Base-by-base conservation (phyloP, 129 eudicot species). In the Flaveria robusta region DNA sequence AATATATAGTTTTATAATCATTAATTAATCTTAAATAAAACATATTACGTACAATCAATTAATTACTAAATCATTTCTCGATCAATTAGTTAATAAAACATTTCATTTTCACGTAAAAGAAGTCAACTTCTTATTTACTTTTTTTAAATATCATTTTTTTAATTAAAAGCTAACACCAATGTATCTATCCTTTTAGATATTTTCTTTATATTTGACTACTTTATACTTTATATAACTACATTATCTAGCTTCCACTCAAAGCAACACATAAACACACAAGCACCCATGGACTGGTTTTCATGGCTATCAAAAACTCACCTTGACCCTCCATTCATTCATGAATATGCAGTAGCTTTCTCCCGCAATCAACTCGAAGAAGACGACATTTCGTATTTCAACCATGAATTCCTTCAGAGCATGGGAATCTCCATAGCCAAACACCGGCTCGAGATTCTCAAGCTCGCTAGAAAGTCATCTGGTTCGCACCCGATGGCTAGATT, bases 361-460 rank as follows among this genome's bases (percentile, higher is more conserved):
- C 88, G 77, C 59, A 93, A 93, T 34, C 96, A 88, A 85, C 97
- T 93, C 45, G 88, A 82, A 79, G 79, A 87, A 76, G 98, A 90
- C 4, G 98, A 93, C 62, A 78, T 90, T 52, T 66, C 84, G 26
- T 87, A 88, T 68, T 85, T 93, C 86, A 82, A 84, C 88, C 97
- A 93, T 60, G 98, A 93, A 56, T 87, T 93, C 54, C 89, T 93
- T 24, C 97, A 88, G 76, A 93, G 98, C 85, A 90, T 93, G 93
- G 98, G 97, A 7, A 84, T 93, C 75, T 77, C 88, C 45, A 86
- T 93, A 67, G 98, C 96, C 80, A 92, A 92, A 84, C 97, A 92
- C 79, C 70, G 97, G 82, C 89, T 92, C 19, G 97, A 92, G 73
- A 92, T 89, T 19, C 92, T 92, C 83, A 92, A 92, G 72, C 88